Base-by-base conservation (phyloP, 129 eudicot genomes). In the Tagetes patula region DNA sequence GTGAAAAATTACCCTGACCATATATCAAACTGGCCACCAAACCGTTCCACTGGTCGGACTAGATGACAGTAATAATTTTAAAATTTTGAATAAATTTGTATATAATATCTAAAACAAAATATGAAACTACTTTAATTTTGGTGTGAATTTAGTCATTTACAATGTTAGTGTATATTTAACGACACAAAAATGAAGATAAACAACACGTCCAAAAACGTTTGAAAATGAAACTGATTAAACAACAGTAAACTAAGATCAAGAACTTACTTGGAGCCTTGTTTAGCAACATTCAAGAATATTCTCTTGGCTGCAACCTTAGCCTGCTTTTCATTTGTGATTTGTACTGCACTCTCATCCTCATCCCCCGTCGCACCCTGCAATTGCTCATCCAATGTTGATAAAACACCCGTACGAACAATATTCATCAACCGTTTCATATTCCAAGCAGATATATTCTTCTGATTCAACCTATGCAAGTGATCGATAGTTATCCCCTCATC, bases 281-380 rank as follows among this genome's bases (percentile, higher is more conserved):
- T 87, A 39, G 98, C 96, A n/a, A 91, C 97, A 79, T 91, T 91
- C 66, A 14, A 4, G 43, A 87, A 91, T 60, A 91, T 91, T 74
- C 74, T 87, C 86, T 88, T 91, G 66, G 97, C 96, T 40, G 96
- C 96, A 77, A 77, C 68, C 77, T 87, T 90, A 0, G 96, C 96
- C 75, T 90, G 95, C 59, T 54, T 77, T 80, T 90, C 96, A n/a
- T 80, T 90, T 1, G 94, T 87, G 67, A 90, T 90, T 73, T 87
- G 91, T 73, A 87, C 82, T 1, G 83, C 63, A 41, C 88, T 31
- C 73, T 90, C 96, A 59, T 90, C 96, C 47, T 85, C 95, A 1
- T 78, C 82, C 43, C 78, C 82, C 14, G 82, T 70, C 1, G 90
- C 55, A 43, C 84, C 83, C 40, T 77, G 86, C 30, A 91, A 33